Conservation (phyloP, 495 filamentous ascomycete species). For the Lophiotrema nucula region DNA sequence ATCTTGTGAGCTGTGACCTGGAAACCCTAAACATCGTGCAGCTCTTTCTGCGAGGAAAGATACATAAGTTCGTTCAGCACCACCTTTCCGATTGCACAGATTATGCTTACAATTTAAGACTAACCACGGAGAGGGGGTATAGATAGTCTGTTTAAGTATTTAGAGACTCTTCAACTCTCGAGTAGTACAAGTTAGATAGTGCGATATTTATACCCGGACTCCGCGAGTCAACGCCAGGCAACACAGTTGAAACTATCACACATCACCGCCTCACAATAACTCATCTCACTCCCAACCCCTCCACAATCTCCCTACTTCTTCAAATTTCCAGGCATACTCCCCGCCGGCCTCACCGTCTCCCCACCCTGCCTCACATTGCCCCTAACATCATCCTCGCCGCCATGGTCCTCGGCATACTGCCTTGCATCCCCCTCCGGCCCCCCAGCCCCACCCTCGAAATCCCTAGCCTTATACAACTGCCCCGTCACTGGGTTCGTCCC, state of each 20-base stretch:
- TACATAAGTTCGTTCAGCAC: too few species aligned
- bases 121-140: too few species aligned
- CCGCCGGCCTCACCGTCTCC: constrained; percentile 4
- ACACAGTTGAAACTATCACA: neutral
- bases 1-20: too few species aligned
- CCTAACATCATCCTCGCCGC: constrained; percentile 48
- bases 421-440: constrained; percentile 53
- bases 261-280: neutral
- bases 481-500: constrained; percentile 48
- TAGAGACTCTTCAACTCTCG: too few species aligned
- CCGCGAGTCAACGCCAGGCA: neutral
- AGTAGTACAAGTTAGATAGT: too few species aligned
- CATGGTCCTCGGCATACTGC: constrained; percentile 40
- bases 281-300: neutral
- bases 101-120: too few species aligned
- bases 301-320: neutral
- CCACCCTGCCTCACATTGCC: constrained; percentile 40
- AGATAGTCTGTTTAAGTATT: too few species aligned
- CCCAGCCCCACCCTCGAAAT: constrained; percentile 53
- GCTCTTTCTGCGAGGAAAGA: too few species aligned
- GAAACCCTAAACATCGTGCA: too few species aligned
- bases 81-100: too few species aligned
- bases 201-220: neutral
- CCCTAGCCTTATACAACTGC: constrained; percentile 46
- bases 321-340: constrained; percentile 4